A percentile compares a stretch with the other conserved stretches of the same genome.
These are phyloP conservation scores for Aeminium ludgeri DNA, from an alignment of 495 filamentous ascomycete species.

Conservation along the genomic window DNA sequence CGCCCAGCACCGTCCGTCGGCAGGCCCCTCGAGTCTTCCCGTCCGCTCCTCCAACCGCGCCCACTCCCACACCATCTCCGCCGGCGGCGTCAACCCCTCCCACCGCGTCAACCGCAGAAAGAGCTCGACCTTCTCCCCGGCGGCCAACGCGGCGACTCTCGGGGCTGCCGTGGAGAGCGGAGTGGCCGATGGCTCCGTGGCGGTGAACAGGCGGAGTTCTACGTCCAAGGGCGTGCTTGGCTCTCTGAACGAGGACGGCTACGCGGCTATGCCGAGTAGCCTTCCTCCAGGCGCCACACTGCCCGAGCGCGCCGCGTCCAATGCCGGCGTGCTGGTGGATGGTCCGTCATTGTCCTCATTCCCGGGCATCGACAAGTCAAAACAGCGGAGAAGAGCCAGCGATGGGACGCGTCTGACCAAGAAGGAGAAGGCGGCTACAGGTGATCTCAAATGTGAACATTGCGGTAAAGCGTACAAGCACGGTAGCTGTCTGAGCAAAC, in stretches of 20 bases:
- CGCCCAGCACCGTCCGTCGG: slow-evolving; percentile 27
- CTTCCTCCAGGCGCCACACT: slow-evolving; percentile 21
- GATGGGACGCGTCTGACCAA: slow-evolving; percentile 68
- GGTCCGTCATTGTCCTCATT: slow-evolving; percentile 25
- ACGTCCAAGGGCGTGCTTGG: slow-evolving; percentile 15
- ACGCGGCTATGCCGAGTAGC: slow-evolving; percentile 23
- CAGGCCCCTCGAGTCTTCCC: slow-evolving; percentile 21
- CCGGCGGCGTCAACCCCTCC: slow-evolving; percentile 59
- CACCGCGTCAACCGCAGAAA: slow-evolving; percentile 75
- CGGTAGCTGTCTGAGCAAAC: slow-evolving; percentile 99
- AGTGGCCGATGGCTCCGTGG: slow-evolving; percentile 16
- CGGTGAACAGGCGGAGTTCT: slow-evolving; percentile 25
- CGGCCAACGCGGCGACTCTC: slow-evolving; percentile 56
- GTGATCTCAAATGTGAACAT: slow-evolving; percentile 87
- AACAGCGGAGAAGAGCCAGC: slow-evolving; percentile 64
- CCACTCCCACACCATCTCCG: slow-evolving; percentile 67
- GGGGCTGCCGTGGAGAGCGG: slow-evolving; percentile 49
- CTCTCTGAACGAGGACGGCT: slow-evolving; percentile 16
- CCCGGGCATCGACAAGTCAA: slow-evolving; percentile 30
- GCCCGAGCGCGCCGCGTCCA: slow-evolving; percentile 17
- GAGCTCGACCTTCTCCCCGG: slow-evolving; percentile 66
- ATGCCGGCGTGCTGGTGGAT: slow-evolving; percentile 30
- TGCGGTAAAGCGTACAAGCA: slow-evolving; percentile 99
- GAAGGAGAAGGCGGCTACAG: slow-evolving; percentile 51
- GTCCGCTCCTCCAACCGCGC: slow-evolving; percentile 43